Evolutionary conservation across 305 asterid genomes (phyloP), one percentile per base, ranked within the genome.

Genomic region (Fraxinus nigra): DNA sequence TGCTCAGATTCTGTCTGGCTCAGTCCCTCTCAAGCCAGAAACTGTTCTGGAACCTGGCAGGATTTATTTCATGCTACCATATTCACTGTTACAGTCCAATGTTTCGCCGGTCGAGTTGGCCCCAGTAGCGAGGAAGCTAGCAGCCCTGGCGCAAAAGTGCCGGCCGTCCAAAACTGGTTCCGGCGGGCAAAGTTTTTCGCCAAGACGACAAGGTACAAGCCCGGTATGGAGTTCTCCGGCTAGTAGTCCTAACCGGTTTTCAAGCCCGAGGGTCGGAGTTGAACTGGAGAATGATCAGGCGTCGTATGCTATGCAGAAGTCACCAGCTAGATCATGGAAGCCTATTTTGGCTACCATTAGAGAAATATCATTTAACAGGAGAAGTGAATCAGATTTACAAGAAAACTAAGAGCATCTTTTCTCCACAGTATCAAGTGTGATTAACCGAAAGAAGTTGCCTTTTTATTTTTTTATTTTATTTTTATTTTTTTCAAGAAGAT

Each of bases 291-390:
- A 69, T 30, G 70, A 26, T 77, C 40, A 34, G 54, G 20, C 63
- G 16, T 1, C 56, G 43, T 78, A 20, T 34, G 81, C 75, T n/a
- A 34, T 56, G 86, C 51, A 76, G 5, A 79, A 40, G 13, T 83
- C 84, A 0, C 70, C 85, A 20, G 81, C 84, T 13, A 63, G 84
- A 40, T 69, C 87, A 2, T 92, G 97, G 97, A 89, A 87, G 85
- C 96, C 97, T 4, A 43, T 87, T 77, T 80, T 93, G 82, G 86
- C 89, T 4, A 90, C 93, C 2, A 92, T 93, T 28, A 79, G 89
- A 11, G 97, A 92, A 82, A 85, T 76, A 72, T 90, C 94, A 2
- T 90, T 93, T 35, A 82, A 87, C 75, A 56, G 90, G 75, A 85
- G 91, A 76, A 92, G 90, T 59, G 95, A 92, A 79, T 90, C 92